Evolutionary conservation across 768 basidiomycete genomes (phyloP).

Genomic region (Gloeopeniophorella convolvens): DNA sequence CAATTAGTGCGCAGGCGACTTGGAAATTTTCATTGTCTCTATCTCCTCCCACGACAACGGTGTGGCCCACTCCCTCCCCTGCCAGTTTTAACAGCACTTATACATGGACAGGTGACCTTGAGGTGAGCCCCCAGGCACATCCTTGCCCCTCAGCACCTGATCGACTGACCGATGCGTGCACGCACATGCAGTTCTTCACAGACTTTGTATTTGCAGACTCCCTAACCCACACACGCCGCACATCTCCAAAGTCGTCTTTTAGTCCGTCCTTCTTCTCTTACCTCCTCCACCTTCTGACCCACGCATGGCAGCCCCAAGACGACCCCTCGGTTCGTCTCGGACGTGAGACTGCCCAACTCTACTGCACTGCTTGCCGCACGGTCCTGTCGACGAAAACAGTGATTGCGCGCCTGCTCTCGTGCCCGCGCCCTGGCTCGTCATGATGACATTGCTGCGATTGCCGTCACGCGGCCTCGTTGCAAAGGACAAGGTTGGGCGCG

Average conservation of each 20-base stretch:
- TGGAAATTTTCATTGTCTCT: too few species aligned
- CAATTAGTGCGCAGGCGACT: too few species aligned
- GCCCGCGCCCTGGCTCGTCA: too few species aligned
- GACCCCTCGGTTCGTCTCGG: slow-evolving; percentile 96
- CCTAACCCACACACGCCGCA: slow-evolving; percentile 79
- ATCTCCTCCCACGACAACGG: too few species aligned
- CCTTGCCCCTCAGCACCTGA: not conserved
- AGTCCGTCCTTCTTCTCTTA: slow-evolving; percentile 45
- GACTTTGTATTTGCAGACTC: slow-evolving; percentile 93
- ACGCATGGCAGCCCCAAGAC: slow-evolving; percentile 67
- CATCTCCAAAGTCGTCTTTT: slow-evolving; percentile 78
- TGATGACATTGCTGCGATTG: too few species aligned
- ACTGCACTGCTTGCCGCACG: slow-evolving; percentile 28
- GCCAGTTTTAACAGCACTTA: not conserved
- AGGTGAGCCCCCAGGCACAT: slow-evolving; percentile 48
- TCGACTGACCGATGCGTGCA: not conserved
- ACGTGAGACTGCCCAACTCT: slow-evolving; percentile 88
- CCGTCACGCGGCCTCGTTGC: too few species aligned
- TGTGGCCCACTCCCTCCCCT: slow-evolving; percentile 25
- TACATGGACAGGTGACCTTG: slow-evolving; percentile 70
- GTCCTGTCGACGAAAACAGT: too few species aligned
- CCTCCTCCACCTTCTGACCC: not conserved
- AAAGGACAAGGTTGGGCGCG: too few species aligned
- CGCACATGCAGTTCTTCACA: slow-evolving; percentile 64
- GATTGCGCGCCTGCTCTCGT: too few species aligned